A percentile compares a stretch with the other conserved stretches of the same genome.
phyloP scores from a whole-genome alignment of 306 rosid species.

The Myrica gale region DNA sequence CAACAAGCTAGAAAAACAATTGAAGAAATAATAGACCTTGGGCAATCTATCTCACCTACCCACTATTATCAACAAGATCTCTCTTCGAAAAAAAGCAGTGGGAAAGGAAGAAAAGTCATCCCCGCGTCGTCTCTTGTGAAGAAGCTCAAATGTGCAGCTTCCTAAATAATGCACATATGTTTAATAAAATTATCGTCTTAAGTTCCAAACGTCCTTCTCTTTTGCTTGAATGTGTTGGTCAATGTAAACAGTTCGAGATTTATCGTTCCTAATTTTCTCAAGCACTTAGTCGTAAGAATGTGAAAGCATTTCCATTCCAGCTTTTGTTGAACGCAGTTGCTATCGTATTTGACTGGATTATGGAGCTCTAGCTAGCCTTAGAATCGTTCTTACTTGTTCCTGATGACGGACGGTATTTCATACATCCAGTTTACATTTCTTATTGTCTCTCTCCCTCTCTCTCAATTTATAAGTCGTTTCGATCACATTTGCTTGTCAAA shows the following conservation, averaged over 20 bases:
- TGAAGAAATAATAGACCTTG: conserved; percentile 5
- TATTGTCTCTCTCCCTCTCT: too few relatives aligned
- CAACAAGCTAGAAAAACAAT: conserved; percentile 27
- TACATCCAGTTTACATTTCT: not conserved
- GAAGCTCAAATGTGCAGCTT: conserved; percentile 2
- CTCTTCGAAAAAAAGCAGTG: conserved; percentile 8
- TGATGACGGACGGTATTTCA: not conserved
- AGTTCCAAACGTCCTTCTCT: not conserved
- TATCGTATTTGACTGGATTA: not conserved
- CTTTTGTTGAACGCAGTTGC: not conserved
- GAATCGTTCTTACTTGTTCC: not conserved
- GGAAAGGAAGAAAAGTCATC: conserved; percentile 31
- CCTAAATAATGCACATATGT: not conserved
- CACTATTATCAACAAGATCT: conserved; percentile 10
- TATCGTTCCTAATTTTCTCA: not conserved
- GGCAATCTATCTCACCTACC: conserved; percentile 29
- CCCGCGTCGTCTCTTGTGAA: not conserved
- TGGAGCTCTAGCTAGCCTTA: not conserved
- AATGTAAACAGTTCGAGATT: not conserved
- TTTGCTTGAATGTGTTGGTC: not conserved
- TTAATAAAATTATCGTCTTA: not conserved
- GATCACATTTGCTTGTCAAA: conserved; percentile 14
- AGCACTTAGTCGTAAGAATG: not conserved
- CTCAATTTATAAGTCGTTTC: not conserved
- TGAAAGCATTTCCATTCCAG: not conserved